Evolutionary conservation across 345 rosid genomes (phyloP).

Genomic region (Eucalyptus sp.): DNA sequence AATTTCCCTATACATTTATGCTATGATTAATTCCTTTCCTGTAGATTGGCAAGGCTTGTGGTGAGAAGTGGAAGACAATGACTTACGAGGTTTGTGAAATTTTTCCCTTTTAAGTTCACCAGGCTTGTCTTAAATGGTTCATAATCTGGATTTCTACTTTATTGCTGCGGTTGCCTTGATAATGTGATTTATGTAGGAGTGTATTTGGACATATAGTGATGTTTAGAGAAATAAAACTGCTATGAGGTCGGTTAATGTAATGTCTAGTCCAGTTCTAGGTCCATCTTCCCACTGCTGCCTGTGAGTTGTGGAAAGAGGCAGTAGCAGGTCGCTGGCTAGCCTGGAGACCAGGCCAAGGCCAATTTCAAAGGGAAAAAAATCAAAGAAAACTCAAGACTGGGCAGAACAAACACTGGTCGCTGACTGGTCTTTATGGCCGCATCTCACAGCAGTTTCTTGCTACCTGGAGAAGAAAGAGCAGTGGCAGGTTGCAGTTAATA

Average conservation of each 20-base stretch:
- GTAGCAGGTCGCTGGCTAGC: background rate
- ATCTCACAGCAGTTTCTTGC: background rate
- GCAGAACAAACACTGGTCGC: background rate
- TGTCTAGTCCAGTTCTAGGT: background rate
- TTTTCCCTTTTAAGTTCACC: background rate
- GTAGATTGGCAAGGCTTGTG: slow-evolving; percentile 93
- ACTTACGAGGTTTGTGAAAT: slow-evolving; percentile 54
- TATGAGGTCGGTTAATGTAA: background rate
- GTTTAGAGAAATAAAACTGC: background rate
- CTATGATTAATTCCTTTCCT: background rate
- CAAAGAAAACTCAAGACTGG: background rate
- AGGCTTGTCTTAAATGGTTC: background rate
- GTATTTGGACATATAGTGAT: background rate
- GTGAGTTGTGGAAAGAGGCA: background rate
- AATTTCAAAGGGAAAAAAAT: background rate
- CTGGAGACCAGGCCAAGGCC: background rate
- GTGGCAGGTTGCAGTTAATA: background rate
- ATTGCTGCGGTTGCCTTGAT: background rate
- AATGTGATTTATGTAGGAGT: background rate
- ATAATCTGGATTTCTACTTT: background rate
- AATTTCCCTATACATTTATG: background rate
- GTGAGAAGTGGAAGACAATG: slow-evolving; percentile 94
- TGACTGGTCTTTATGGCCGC: background rate
- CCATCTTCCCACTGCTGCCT: background rate
- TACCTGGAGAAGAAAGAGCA: background rate